Evolutionary conservation across 2,329 filamentous ascomycete genomes (phyloP), one percentile per base, ranked within the genome.

Genomic region (Grosmannia penicillata): DNA sequence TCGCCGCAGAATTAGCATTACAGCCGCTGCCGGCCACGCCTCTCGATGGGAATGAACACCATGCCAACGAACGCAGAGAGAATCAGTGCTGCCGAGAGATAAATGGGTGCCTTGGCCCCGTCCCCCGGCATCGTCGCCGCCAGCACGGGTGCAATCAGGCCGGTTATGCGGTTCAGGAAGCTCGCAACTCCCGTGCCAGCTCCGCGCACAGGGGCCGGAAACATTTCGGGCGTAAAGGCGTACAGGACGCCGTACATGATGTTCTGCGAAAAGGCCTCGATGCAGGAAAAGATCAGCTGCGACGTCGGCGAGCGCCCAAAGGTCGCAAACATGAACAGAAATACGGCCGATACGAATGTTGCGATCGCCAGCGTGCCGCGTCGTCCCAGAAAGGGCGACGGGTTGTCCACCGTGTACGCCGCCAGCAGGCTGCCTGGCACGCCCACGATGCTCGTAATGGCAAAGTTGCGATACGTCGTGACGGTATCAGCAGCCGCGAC

Each of bases 201-300:
- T 6, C 80, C 81, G 24, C 81, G 64, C 18, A 79, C 72, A 1
- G 78, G 77, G 0, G 78, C 76, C 0, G 80, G 79, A 56, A 86
- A 84, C 22, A 84, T 72, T 50, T 85, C 81, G 0, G 81, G 80
- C 0, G 81, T 84, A 52, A 82, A 85, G 8, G 79, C 77, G 53
- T 83, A 85, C 2, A 86, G 59, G 1, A 83, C 77, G 40, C 78
- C 79, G 56, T 83, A 84, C 74, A 81, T 81, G 57, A 82, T 78
- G 51, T 82, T 82, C 56, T 82, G 78, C 46, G 75, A 71, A 52
- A 84, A 82, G 10, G 78, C 75, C 52, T 81, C 74, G 45, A 78
- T 62, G 45, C 73, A 82, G 0, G 70, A 75, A 52, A 81, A 81
- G 36, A 66, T 64, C 28, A 84, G 68, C 58, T 82, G 75, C 43